Evolutionary conservation across 345 rosid genomes (phyloP), one percentile per base, ranked within the genome.

Genomic region (Brassica cretica): DNA sequence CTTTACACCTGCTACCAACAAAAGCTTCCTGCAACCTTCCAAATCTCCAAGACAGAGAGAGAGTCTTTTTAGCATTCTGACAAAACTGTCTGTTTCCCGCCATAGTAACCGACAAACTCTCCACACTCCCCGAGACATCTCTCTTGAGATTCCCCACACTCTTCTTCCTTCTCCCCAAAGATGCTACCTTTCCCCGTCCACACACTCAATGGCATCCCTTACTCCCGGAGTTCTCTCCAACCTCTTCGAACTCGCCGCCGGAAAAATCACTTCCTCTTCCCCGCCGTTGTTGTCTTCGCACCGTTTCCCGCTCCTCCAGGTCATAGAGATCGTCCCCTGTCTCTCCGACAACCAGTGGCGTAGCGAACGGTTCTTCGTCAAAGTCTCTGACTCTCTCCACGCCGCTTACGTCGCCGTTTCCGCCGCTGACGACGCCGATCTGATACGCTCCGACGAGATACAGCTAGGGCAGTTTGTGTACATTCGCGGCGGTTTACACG

Each of bases 321-420:
- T 85, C 6, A 80, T 84, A 1, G 88, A 87, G 75, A 87, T 87
- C 70, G 84, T 84, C 7, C 87, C 90, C 0, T 82, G 85, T 29
- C 81, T 78, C 68, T 74, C 85, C 6, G 86, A 82, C 19, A 68
- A 85, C 70, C 90, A 81, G 19, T 87, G 85, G 84, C 84, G 83
- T 30, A 84, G 77, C 78, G 82, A 76, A 24, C 80, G 83, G 3
- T 87, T 87, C 86, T 87, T 84, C 72, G 10, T 87, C 76, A 87
- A 85, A 75, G 82, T 87, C 67, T 85, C 90, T 6, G 90, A 87
- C 75, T 85, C 90, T 64, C 81, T 79, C 39, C 88, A 87, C 73
- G 80, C 85, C 8, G 84, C 87, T 49, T 85, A 85, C 76, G 88
- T 85, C 29, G 81, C 86, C 37, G 72, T 87, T 72, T 63, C 81